Conservation (phyloP, 106 monocot genomes). For the Cymbidium sinense region DNA sequence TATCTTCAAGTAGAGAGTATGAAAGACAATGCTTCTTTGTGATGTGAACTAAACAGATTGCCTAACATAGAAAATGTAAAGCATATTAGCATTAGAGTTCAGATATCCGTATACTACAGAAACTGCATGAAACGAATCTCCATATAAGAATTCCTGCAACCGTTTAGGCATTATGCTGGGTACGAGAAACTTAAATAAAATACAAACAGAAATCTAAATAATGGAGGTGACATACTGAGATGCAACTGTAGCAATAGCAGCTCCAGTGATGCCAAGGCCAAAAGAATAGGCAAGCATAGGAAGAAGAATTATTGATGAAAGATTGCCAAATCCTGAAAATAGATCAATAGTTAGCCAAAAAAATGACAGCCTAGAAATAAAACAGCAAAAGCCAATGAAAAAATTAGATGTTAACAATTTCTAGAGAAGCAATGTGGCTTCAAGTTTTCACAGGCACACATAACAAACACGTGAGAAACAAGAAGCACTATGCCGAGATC, state of each 20-base stretch:
- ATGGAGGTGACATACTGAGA: slow-evolving; percentile 68
- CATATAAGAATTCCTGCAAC: not conserved
- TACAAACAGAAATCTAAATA: not conserved
- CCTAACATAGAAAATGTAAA: not conserved
- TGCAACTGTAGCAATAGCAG: slow-evolving; percentile 83
- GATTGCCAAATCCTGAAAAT: slow-evolving; percentile 73
- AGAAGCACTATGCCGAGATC: too few species aligned
- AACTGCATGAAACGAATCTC: not conserved
- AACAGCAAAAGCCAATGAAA: not conserved
- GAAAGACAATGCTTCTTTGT: not conserved
- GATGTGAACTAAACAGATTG: not conserved
- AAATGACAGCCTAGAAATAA: not conserved
- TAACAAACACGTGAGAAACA: not conserved
- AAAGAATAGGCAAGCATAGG: slow-evolving; percentile 73
- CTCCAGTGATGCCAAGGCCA: slow-evolving; percentile 76
- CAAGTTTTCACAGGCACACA: not conserved
- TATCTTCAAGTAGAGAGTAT: not conserved
- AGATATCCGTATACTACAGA: not conserved
- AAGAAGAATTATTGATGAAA: slow-evolving; percentile 68
- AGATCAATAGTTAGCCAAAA: slow-evolving; percentile 8
- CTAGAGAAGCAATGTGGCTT: not conserved
- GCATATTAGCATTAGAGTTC: not conserved
- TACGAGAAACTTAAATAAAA: slow-evolving; percentile 6
- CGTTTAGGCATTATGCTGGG: not conserved
- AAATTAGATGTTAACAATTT: not conserved